Conservation (phyloP, 2,329 filamentous ascomycete genomes). For the Claviceps capensis region DNA sequence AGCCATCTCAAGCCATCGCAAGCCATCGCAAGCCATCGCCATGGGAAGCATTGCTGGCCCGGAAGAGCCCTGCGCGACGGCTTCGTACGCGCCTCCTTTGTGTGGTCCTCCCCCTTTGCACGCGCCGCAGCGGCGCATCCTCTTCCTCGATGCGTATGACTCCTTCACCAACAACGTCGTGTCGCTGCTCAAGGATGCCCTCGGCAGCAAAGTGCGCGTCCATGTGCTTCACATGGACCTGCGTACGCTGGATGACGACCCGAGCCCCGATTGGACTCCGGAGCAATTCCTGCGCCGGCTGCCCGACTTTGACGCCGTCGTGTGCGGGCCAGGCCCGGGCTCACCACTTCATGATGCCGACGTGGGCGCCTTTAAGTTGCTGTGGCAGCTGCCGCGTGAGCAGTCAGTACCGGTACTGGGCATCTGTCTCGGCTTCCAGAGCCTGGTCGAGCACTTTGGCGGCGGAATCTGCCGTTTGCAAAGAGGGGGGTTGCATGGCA, state of each 20-base stretch:
- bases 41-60: no score
- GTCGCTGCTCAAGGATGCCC: constrained; percentile 57
- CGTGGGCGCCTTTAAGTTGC: constrained; percentile 63
- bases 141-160: constrained; percentile 93
- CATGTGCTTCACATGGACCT: constrained; percentile 24
- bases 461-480: constrained; percentile 50
- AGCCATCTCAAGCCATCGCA: no score
- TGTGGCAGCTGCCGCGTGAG: constrained; percentile 54
- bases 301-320: constrained; percentile 61
- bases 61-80: no score
- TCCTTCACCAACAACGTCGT: constrained; percentile 95
- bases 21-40: no score
- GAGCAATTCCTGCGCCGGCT: constrained; percentile 28
- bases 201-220: constrained; percentile 52
- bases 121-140: constrained; percentile 34
- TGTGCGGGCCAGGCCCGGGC: constrained; percentile 84
- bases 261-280: constrained; percentile 28
- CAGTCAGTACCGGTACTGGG: constrained; percentile 65
- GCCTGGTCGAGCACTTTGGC: constrained; percentile 55
- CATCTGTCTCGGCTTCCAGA: constrained; percentile 84
- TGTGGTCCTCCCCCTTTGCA: background rate
- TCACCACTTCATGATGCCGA: constrained; percentile 59
- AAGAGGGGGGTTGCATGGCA: constrained; percentile 68
- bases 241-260: constrained; percentile 53
- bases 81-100: background rate